Evolutionary conservation across 139 green algal species (phyloP).

Genomic region (Medakamo hakoo): DNA sequence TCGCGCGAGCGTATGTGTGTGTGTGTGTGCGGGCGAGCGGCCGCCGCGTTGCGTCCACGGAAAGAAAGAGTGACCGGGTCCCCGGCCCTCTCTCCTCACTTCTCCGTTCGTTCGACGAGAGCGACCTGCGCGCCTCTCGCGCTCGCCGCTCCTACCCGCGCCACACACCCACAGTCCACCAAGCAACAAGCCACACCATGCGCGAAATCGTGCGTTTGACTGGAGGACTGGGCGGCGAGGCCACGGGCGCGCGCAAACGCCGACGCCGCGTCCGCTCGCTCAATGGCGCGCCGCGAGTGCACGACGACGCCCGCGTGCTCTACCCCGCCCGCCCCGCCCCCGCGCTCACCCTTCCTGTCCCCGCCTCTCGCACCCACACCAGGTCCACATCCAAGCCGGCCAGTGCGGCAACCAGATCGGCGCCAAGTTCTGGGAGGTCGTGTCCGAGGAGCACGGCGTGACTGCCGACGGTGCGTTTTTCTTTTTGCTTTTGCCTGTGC

Average conservation of each 20-base stretch:
- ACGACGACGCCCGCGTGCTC: background rate
- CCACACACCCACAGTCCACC: no score
- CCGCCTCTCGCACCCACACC: background rate
- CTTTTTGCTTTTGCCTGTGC: background rate
- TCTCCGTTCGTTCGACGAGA: background rate
- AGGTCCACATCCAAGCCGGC: slow-evolving; percentile 49
- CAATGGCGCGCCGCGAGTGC: background rate
- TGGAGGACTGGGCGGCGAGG: background rate
- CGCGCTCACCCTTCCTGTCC: background rate
- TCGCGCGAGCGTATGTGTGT: no score
- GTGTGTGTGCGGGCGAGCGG: no score
- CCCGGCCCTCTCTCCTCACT: background rate
- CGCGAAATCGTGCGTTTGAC: slow-evolving; percentile 60
- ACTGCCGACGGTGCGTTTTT: slow-evolving; percentile 1
- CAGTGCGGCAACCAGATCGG: slow-evolving; percentile 84
- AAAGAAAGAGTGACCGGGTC: no score
- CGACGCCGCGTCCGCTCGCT: background rate
- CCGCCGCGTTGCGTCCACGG: no score
- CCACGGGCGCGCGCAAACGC: background rate
- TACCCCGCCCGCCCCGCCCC: background rate
- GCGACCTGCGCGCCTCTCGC: background rate
- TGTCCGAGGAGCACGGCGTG: slow-evolving; percentile 69
- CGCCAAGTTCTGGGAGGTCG: slow-evolving; percentile 66
- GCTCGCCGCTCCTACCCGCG: background rate
- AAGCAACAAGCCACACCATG: slow-evolving; percentile 25